Evolutionary conservation across 2,329 filamentous ascomycete species (phyloP).

Genomic region (Neocatenulostroma microsporum): DNA sequence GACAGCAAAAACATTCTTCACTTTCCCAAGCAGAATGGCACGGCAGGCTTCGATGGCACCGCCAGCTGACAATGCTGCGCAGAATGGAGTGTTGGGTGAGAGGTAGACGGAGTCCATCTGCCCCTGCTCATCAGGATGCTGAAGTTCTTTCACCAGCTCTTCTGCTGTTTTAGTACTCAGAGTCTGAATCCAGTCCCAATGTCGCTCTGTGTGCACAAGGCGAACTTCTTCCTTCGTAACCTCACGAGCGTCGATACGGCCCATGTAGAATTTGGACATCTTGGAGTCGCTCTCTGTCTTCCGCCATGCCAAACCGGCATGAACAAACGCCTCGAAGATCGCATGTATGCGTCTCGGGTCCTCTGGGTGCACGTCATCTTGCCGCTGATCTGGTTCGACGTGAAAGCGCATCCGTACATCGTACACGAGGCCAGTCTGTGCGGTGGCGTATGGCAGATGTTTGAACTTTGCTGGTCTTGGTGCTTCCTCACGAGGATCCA

Average conservation of each 20-base stretch:
- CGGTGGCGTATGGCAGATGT: conserved; percentile 31
- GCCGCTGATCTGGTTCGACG: conserved; percentile 55
- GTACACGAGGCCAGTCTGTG: conserved; percentile 52
- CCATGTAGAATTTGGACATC: conserved; percentile 49
- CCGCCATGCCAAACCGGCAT: conserved; percentile 56
- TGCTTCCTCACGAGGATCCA: conserved; percentile 18
- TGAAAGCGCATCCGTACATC: conserved; percentile 95
- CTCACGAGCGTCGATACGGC: conserved; percentile 66
- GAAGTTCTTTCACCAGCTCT: conserved; percentile 37
- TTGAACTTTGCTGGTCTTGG: conserved; percentile 28
- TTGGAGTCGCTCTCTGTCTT: conserved; percentile 34
- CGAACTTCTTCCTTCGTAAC: conserved; percentile 75
- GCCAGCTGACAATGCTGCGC: conserved; percentile 75
- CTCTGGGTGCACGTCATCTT: conserved; percentile 78
- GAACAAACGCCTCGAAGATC: conserved; percentile 83
- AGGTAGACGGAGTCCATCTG: conserved; percentile 39
- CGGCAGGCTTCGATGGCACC: conserved; percentile 94
- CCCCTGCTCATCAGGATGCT: conserved; percentile 56
- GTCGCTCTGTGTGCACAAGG: conserved; percentile 66
- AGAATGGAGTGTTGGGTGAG: conserved; percentile 43
- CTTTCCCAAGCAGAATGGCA: conserved; percentile 70
- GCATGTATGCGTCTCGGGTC: conserved; percentile 86
- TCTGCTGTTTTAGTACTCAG: conserved; percentile 36
- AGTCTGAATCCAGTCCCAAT: conserved; percentile 69
- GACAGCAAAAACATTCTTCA: conserved; percentile 93